These are phyloP conservation scores for Cucumis melo DNA, from an alignment of 306 rosid species.

Conservation along the genomic window DNA sequence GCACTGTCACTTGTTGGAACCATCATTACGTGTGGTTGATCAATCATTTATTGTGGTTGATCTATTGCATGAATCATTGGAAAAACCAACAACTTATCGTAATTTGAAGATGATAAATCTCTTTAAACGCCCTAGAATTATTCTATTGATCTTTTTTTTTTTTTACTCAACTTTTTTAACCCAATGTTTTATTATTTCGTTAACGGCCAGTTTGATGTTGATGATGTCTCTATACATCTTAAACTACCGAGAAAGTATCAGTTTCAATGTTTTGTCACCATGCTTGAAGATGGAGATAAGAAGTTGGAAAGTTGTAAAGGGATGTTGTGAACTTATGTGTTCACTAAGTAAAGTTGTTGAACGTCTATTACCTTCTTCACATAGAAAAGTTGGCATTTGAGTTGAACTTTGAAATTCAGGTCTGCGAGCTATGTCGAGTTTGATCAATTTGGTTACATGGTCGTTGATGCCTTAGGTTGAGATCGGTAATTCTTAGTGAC, in stretches of 20 bases:
- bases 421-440: not conserved
- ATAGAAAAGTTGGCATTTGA: not conserved
- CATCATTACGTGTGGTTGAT: not conserved
- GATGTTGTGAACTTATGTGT: not conserved
- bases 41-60: too few relatives aligned
- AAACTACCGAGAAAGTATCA: rapidly evolving
- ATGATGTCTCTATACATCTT: not conserved
- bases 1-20: not conserved
- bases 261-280: not conserved
- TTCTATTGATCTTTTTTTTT: too few relatives aligned
- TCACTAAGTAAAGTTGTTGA: not conserved
- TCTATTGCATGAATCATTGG: too few relatives aligned
- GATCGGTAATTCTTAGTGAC: too few relatives aligned
- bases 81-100: not conserved
- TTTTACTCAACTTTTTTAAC: not conserved
- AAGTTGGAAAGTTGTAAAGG: not conserved
- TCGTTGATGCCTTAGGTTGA: too few relatives aligned
- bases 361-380: not conserved
- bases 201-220: not conserved
- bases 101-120: not conserved
- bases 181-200: not conserved
- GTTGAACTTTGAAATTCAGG: not conserved
- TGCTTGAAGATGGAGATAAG: not conserved
- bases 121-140: too few relatives aligned
- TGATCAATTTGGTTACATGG: not conserved